phyloP scores from a whole-genome alignment of 169 alveolate genomes.

The Plasmodium fragile region DNA sequence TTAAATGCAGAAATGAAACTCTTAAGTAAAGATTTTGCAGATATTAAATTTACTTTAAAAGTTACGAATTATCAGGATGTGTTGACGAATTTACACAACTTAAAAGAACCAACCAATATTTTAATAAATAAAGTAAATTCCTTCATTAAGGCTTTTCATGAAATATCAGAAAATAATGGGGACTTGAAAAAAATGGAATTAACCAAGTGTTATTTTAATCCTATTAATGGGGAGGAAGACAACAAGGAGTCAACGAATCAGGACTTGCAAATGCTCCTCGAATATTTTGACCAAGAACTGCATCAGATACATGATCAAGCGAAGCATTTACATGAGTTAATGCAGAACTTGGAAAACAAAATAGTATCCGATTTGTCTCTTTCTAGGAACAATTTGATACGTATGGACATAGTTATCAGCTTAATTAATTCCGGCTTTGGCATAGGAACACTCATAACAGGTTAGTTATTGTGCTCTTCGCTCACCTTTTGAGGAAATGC shows the following conservation, averaged over 20 bases:
- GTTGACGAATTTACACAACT: constrained; percentile 82
- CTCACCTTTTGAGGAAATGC: neutral
- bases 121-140: constrained; percentile 81
- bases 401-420: constrained; percentile 86
- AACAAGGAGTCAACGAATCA: constrained; percentile 73
- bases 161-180: constrained; percentile 76
- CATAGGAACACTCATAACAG: constrained; percentile 88
- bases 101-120: constrained; percentile 85
- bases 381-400: constrained; percentile 85
- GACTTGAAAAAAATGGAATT: constrained; percentile 78
- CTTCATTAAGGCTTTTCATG: constrained; percentile 83
- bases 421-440: constrained; percentile 86
- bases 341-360: constrained; percentile 83
- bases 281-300: constrained; percentile 91
- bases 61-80: constrained; percentile 79
- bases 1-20: constrained; percentile 77
- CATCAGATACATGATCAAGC: constrained; percentile 81
- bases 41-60: constrained; percentile 58
- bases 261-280: constrained; percentile 88
- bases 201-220: constrained; percentile 69
- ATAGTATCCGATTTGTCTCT: constrained; percentile 83
- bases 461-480: constrained; percentile 33
- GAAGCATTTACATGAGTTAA: constrained; percentile 39
- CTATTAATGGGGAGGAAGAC: constrained; percentile 36
- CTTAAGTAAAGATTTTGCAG: constrained; percentile 72